Percentiles rank a stretch among this genome's conserved stretches.
phyloP scores from a whole-genome alignment of 1,284 basidiomycete genomes.

The Sanghuangporus sanghuang region DNA sequence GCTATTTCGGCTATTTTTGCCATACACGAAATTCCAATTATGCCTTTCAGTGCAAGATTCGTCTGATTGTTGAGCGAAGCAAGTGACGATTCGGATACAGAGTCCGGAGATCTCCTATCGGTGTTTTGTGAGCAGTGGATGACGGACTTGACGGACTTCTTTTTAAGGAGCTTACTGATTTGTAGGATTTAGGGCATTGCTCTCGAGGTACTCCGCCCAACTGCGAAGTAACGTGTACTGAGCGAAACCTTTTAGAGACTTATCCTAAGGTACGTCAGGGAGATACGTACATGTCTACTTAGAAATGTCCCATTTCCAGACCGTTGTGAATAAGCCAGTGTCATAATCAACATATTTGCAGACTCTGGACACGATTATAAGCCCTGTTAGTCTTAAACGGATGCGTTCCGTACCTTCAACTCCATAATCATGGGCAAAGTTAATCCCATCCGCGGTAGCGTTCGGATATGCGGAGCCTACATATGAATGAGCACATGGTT shows the following conservation, averaged over 20 bases:
- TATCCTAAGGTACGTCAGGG: not conserved
- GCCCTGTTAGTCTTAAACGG: not conserved
- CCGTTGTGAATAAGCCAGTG: constrained; percentile 30
- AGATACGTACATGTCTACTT: constrained; percentile 5
- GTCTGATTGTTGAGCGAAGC: constrained; percentile 19
- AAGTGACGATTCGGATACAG: constrained; percentile 1
- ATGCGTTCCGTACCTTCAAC: constrained; percentile 26
- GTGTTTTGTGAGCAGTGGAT: not conserved
- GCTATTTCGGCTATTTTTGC: constrained; percentile 31
- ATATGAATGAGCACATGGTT: not conserved
- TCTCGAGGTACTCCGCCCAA: constrained; percentile 36
- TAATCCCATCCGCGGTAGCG: constrained; percentile 22
- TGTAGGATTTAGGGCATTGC: constrained; percentile 31
- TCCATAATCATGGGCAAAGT: constrained; percentile 21
- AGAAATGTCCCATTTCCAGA: constrained; percentile 24
- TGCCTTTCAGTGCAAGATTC: constrained; percentile 39
- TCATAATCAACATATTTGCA: constrained; percentile 38
- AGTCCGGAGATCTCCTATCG: not conserved
- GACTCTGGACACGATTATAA: constrained; percentile 25
- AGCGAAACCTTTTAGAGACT: constrained; percentile 34
- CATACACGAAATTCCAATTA: constrained; percentile 39
- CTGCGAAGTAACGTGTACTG: constrained; percentile 37
- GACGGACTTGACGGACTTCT: not conserved
- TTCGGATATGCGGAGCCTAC: constrained; percentile 24
- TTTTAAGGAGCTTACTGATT: constrained; percentile 26